A percentile compares a stretch with the other conserved stretches of the same genome.
Conservation (phyloP, 2,329 filamentous ascomycete genomes). For the Fusarium verrucosum region DNA sequence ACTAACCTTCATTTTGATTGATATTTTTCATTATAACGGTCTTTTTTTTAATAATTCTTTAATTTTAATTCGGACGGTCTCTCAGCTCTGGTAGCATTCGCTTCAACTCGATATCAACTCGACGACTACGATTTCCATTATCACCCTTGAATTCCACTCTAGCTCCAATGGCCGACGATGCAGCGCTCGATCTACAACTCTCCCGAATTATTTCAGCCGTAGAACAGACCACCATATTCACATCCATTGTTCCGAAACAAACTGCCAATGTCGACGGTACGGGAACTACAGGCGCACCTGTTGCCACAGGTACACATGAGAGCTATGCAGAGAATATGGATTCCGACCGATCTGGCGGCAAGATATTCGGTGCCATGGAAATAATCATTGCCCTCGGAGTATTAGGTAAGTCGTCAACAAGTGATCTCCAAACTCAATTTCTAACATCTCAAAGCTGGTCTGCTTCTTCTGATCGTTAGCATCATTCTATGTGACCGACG, state of each 20-base stretch:
- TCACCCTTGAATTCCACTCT: neutral
- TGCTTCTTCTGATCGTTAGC: constrained; percentile 18
- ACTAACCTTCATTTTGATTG: constrained; percentile 23
- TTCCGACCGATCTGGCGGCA: neutral
- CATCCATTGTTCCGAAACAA: constrained; percentile 31
- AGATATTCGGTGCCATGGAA: constrained; percentile 23
- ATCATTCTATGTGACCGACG: constrained; percentile 32
- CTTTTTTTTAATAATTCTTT: constrained; percentile 12
- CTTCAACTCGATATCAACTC: neutral
- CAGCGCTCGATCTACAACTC: constrained; percentile 30
- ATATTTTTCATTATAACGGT: constrained; percentile 23
- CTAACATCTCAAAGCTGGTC: constrained; percentile 3
- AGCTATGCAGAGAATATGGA: neutral
- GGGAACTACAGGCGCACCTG: neutral
- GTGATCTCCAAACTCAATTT: fast-evolving
- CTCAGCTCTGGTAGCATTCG: constrained; percentile 17
- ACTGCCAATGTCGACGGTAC: constrained; percentile 12
- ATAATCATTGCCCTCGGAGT: constrained; percentile 38
- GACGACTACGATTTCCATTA: neutral
- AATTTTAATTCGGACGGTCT: constrained; percentile 19
- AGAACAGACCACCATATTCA: constrained; percentile 39
- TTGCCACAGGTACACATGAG: constrained; percentile 23
- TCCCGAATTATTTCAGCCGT: constrained; percentile 37
- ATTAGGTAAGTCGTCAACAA: constrained; percentile 2
- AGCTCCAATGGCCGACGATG: constrained; percentile 21